Percentiles rank a stretch among this genome's conserved stretches.
Conservation (phyloP, 2,329 filamentous ascomycete species). For the Macrophomina pseudophaseolina region DNA sequence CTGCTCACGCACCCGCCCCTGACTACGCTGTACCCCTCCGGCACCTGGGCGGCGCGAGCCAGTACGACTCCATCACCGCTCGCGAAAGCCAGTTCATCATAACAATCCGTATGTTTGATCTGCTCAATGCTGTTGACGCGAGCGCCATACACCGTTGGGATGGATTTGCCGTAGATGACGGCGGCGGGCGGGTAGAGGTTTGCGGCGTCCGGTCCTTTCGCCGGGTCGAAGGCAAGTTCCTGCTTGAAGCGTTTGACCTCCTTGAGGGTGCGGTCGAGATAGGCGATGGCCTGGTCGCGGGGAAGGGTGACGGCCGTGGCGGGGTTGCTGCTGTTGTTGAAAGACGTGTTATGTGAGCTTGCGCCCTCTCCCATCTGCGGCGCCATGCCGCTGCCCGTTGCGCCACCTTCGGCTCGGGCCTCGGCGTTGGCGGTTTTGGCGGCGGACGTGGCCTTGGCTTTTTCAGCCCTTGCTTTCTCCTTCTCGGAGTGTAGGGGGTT, state of each 20-base stretch:
- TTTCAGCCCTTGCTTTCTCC: conserved; percentile 30
- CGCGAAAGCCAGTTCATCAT: conserved; percentile 85
- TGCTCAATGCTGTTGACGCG: conserved; percentile 73
- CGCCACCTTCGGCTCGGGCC: conserved; percentile 35
- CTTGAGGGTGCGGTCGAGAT: conserved; percentile 75
- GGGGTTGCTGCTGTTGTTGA: conserved; percentile 29
- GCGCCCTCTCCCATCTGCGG: conserved; percentile 52
- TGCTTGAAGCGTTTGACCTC: conserved; percentile 76
- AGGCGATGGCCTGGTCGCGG: conserved; percentile 62
- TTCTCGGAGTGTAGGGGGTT: conserved; percentile 1
- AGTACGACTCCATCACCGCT: conserved; percentile 89
- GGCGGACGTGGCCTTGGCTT: conserved; percentile 28
- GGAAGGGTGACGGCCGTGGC: conserved; percentile 59
- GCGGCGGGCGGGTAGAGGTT: conserved; percentile 83
- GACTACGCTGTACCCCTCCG: conserved; percentile 75
- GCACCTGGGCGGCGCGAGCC: conserved; percentile 83
- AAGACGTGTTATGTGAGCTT: background rate
- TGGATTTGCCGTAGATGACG: conserved; percentile 84
- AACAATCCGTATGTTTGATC: conserved; percentile 77
- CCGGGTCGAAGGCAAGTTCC: conserved; percentile 67
- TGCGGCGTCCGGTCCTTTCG: conserved; percentile 61
- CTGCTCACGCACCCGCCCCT: conserved; percentile 76
- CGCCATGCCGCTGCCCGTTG: conserved; percentile 45
- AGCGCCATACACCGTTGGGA: conserved; percentile 83
- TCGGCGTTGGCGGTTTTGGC: conserved; percentile 32